Percentiles rank a stretch among this genome's conserved stretches.
Evolutionary conservation across 2,329 filamentous ascomycete species (phyloP).

Genomic region (Diaporthe sp.): DNA sequence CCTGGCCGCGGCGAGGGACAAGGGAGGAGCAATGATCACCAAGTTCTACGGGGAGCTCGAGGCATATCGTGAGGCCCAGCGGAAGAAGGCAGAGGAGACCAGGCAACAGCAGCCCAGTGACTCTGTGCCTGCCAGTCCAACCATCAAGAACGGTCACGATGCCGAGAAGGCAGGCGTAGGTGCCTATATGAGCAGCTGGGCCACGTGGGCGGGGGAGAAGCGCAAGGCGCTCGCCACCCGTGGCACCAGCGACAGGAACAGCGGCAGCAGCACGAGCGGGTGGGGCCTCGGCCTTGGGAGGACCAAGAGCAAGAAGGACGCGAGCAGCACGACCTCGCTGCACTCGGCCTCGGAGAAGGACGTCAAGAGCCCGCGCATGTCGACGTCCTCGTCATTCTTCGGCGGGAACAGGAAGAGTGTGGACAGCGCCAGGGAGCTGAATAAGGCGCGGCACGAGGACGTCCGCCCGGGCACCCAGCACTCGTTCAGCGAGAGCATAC

Average conservation of each 20-base stretch:
- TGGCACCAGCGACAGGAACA: slow-evolving; percentile 34
- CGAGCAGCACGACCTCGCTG: slow-evolving; percentile 33
- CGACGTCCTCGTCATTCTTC: slow-evolving; percentile 35
- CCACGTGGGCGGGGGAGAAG: slow-evolving; percentile 80
- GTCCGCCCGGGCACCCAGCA: slow-evolving; percentile 31
- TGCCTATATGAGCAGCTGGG: slow-evolving; percentile 74
- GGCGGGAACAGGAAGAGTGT: slow-evolving; percentile 28
- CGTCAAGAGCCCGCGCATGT: slow-evolving; percentile 38
- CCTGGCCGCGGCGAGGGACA: slow-evolving; percentile 86
- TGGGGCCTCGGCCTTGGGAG: slow-evolving; percentile 50
- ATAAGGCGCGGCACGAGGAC: slow-evolving; percentile 34
- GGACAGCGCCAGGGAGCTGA: slow-evolving; percentile 5
- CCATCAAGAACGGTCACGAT: slow-evolving; percentile 41
- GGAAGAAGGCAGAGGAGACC: slow-evolving; percentile 69
- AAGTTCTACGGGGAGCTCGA: slow-evolving; percentile 94
- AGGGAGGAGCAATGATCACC: slow-evolving; percentile 87
- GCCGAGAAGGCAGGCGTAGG: slow-evolving; percentile 62
- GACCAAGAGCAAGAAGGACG: slow-evolving; percentile 37
- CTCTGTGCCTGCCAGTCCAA: slow-evolving; percentile 55
- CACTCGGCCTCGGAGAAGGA: slow-evolving; percentile 36
- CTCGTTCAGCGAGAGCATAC: slow-evolving; percentile 38
- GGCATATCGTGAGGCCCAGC: slow-evolving; percentile 78
- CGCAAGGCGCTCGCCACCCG: slow-evolving; percentile 65
- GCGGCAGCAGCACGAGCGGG: slow-evolving; percentile 36
- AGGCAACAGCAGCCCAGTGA: slow-evolving; percentile 45